Base-by-base conservation (phyloP, 805 yeast genomes). In the Nakazawaea wickerhamii region DNA sequence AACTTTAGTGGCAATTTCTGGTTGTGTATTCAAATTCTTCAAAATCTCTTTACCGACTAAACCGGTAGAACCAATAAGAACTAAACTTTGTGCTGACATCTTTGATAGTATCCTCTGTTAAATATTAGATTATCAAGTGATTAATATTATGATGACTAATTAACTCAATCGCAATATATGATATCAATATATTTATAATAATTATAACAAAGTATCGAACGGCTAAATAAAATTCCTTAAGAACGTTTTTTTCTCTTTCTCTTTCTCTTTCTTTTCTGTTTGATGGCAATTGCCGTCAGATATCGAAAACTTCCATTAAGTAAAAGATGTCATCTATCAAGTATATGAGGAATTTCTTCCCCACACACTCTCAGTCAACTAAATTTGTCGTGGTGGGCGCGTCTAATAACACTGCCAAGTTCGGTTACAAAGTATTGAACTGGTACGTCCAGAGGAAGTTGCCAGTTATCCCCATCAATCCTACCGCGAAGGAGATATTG, bases 1-100 rank as follows among this genome's bases (percentile, higher is more conserved):
- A 5, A 82, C 56, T 17, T 66, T 60, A 4, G 17, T 7, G 2
- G 59, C 42, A 30, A 73, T 65, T 3, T 60, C 52, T 1, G 63
- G 45, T 3, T 73, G 59, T 8, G 54, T 47, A 30, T 60, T 59
- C 5, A 76, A 75, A 20, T 60, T 60, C 41, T 67, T 70, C 41
- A 85, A 55, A 46, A 85, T 70, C 19, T 65, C 69, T 19, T 67
- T 51, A 7, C 95, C 96, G 43, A 83, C 81, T 17, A 86, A 63
- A 2, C 96, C 96, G 1, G 95, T 87, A 22, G 89, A 73, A 2
- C 96, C 96, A 34, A 85, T 59, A 13, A 71, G 53, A 34, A 73
- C 61, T 27, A 28, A 14, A 26, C 30, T 30, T 32, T 32, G 30
- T 11, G 22, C 3, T 1, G 38, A 35, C 38, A 35, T 25, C 25